Evolutionary conservation across 805 yeast species (phyloP), one percentile per base, ranked within the genome.

Genomic region (Lachancea sp.): DNA sequence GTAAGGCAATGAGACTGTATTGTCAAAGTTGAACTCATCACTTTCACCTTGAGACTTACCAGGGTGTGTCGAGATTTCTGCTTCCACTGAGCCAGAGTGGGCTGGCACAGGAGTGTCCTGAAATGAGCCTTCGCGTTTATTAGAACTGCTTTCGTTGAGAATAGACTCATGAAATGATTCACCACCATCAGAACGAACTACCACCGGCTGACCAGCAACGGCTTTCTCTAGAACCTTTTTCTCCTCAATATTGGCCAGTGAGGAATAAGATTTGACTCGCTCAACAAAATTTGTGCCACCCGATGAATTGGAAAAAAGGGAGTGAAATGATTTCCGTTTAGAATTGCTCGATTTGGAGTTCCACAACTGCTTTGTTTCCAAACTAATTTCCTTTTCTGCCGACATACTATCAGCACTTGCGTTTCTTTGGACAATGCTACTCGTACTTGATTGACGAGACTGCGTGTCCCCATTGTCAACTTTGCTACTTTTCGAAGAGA

Each of bases 11-110:
- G 36, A n/a, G 3, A 43, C 35, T 2, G 53, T 45, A 36, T 47
- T 52, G 29, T 51, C 60, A 38, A 52, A 51, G 8, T 41, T 45
- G 34, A 57, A 57, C 8, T 44, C 51, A 30, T 54, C 54, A 21
- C 37, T 45, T 18, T 28, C 29, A 12, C 23, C 30, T 8, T 34
- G 30, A 11, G 8, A 5, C 12, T 15, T 5, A 16, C 44, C 50
- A n/a, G 32, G 34, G 12, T 35, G 38, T 21, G 28, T n/a, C 5
- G 23, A 13, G 12, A 13, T n/a, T 31, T 9, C 23, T 4, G 11
- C 6, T 17, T 17, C 23, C 13, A 26, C 7, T 13, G 29, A 13
- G 5, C n/a, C 15, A 12, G 29, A 26, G 6, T 12, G 8, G 15
- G 8, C 15, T 26, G n/a, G 8, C 12, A 13, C 13, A 5, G 29